Evolutionary conservation across 2,329 filamentous ascomycete genomes (phyloP).

Genomic region (Ceratocystis huliohia): DNA sequence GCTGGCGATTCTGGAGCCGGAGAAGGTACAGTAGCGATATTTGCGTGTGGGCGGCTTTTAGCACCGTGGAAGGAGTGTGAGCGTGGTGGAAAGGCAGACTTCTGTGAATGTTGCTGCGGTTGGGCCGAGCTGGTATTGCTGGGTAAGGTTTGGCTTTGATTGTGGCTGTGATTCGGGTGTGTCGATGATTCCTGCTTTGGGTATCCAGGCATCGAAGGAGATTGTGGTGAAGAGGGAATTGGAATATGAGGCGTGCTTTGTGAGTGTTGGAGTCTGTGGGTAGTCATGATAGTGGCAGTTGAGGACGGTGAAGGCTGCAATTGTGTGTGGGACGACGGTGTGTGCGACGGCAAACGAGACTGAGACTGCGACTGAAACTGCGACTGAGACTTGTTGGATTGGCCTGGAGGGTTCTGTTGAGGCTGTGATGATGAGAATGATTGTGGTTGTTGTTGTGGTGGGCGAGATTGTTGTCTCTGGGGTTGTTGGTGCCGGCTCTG

Average conservation of each 20-base stretch:
- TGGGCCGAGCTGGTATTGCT: background rate
- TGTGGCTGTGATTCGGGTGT: background rate
- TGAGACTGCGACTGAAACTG: background rate
- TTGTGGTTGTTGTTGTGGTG: background rate
- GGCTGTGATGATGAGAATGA: background rate
- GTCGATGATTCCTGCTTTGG: background rate
- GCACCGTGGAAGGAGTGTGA: slow-evolving; percentile 17
- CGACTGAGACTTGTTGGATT: background rate
- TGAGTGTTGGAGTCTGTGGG: slow-evolving; percentile 15
- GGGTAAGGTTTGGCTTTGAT: background rate
- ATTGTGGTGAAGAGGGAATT: slow-evolving; percentile 4
- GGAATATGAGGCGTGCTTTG: slow-evolving; percentile 19
- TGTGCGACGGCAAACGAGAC: slow-evolving; percentile 3
- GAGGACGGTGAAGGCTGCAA: background rate
- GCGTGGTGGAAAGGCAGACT: slow-evolving; percentile 14
- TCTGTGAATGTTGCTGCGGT: background rate
- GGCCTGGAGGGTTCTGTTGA: background rate
- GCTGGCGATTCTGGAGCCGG: background rate
- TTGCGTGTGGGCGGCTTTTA: slow-evolving; percentile 9
- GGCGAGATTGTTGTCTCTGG: background rate
- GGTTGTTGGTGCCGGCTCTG: background rate
- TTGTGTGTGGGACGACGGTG: background rate
- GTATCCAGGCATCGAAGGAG: background rate
- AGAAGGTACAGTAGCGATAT: background rate
- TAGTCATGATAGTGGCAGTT: background rate